Base-by-base conservation (phyloP, 768 basidiomycete species). In the Sporobolomyces phaffii region DNA sequence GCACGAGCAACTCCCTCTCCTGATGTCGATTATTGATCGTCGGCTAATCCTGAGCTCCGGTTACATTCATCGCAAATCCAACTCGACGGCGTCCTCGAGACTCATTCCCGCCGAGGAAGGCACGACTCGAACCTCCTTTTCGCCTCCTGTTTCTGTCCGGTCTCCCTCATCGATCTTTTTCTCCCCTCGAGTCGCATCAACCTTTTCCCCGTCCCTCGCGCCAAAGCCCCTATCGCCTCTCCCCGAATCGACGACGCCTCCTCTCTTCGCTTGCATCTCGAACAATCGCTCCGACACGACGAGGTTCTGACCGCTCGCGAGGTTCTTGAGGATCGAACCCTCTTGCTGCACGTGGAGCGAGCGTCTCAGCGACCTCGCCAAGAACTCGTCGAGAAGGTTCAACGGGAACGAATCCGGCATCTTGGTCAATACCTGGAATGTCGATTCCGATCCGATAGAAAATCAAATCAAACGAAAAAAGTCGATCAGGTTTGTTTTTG, bases 31-130 rank as follows among this genome's bases (percentile, higher is more conserved):
- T n/a, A n/a, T n/a, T n/a, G n/a, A n/a, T n/a, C n/a, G n/a, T n/a
- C n/a, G n/a, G n/a, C n/a, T n/a, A n/a, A n/a, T n/a, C n/a, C n/a
- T n/a, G n/a, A n/a, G n/a, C n/a, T n/a, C n/a, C n/a, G n/a, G n/a
- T n/a, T n/a, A n/a, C n/a, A n/a, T n/a, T 61, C 45, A 69, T 28
- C 68, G 40, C 59, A 69, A 14, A 26, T 69, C 68, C 22, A 62
- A 26, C 38, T 70, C 69, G n/a, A 70, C 57, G 2, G 65, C 41
- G 1, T 52, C 65, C 29, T 67, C 60, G 17, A 36, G 17, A 34
- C 31, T 34, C 29, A 40, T 34, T 4, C 18, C 10, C 20, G 14
- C 7, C 29, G 31, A 8, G 9, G 45, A 43, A 31, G 28, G 5
- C 3, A 29, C 24, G 22, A 6, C 24, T 13, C n/a, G 10, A 33